Percentiles rank a stretch among this genome's conserved stretches.
phyloP scores from a whole-genome alignment of 768 basidiomycete genomes.

The Amanita jacksonii region DNA sequence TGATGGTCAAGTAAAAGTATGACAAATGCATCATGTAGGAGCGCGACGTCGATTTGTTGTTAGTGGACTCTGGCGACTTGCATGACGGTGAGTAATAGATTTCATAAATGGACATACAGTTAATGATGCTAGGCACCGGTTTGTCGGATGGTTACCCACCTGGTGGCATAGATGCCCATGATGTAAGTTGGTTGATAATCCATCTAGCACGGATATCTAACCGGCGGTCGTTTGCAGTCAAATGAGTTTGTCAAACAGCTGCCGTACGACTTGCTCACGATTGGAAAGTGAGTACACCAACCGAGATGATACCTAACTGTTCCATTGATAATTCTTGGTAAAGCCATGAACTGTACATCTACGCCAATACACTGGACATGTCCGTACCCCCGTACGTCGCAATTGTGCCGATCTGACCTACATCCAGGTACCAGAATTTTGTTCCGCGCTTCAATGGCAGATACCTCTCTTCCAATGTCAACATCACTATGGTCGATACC shows the following conservation, averaged over 20 bases:
- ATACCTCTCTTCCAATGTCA: slow-evolving; percentile 79
- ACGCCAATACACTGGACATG: slow-evolving; percentile 61
- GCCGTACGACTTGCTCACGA: slow-evolving; percentile 75
- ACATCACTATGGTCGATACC: slow-evolving; percentile 58
- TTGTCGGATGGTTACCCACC: slow-evolving; percentile 69
- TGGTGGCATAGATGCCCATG: slow-evolving; percentile 67
- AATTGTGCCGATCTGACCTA: slow-evolving; percentile 1
- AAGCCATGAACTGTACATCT: slow-evolving; percentile 79
- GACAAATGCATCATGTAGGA: slow-evolving; percentile 23
- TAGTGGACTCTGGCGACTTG: slow-evolving; percentile 72
- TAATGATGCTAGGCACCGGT: slow-evolving; percentile 47
- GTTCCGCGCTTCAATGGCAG: slow-evolving; percentile 55
- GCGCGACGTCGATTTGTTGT: slow-evolving; percentile 71
- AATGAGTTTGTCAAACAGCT: slow-evolving; percentile 66
- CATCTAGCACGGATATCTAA: neutral
- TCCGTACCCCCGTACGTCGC: slow-evolving; percentile 14
- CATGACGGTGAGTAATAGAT: slow-evolving; percentile 42
- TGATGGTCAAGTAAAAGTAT: neutral
- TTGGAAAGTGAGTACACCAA: slow-evolving; percentile 60
- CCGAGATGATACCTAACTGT: neutral
- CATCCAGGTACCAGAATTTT: slow-evolving; percentile 50
- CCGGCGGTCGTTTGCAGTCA: slow-evolving; percentile 29
- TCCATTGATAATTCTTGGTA: neutral
- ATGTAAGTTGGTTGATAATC: slow-evolving; percentile 28
- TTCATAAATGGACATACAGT: neutral